Evolutionary conservation across 768 basidiomycete genomes (phyloP).

Genomic region (Pleurotus giganteus): DNA sequence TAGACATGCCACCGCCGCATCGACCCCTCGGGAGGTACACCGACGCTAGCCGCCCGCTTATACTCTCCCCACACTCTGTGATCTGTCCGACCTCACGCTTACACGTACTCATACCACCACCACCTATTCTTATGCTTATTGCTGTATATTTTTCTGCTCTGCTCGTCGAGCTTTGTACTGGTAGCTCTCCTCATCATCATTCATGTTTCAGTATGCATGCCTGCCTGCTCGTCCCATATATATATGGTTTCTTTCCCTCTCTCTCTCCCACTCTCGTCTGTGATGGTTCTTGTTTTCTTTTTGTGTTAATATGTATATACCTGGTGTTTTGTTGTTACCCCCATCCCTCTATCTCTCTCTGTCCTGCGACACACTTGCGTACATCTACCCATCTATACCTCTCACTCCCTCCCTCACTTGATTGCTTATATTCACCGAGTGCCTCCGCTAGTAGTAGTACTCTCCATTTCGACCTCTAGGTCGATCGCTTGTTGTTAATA

Average conservation of each 20-base stretch:
- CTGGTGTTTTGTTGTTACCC: conserved; percentile 6
- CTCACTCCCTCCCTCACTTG: neutral
- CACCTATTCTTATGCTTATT: conserved; percentile 11
- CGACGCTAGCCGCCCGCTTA: neutral
- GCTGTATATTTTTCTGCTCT: conserved; percentile 7
- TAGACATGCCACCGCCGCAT: conserved; percentile 27
- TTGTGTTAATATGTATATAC: conserved; percentile 1
- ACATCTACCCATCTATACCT: neutral
- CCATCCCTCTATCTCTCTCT: neutral
- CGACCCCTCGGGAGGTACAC: too few relatives aligned
- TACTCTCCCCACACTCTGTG: too few relatives aligned
- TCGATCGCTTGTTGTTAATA: too few relatives aligned
- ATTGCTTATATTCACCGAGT: neutral
- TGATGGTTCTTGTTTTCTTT: neutral
- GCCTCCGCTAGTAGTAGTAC: too few relatives aligned
- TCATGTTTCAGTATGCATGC: neutral
- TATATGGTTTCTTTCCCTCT: neutral
- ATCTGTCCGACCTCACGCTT: conserved; percentile 5
- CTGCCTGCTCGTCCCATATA: neutral
- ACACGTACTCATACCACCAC: conserved; percentile 1
- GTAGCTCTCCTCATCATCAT: neutral
- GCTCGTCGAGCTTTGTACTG: neutral
- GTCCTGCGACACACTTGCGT: neutral
- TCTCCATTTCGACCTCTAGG: too few relatives aligned
- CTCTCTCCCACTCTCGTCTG: too few relatives aligned